phyloP scores from a whole-genome alignment of 345 rosid species.

The Sonneratia caseolaris region DNA sequence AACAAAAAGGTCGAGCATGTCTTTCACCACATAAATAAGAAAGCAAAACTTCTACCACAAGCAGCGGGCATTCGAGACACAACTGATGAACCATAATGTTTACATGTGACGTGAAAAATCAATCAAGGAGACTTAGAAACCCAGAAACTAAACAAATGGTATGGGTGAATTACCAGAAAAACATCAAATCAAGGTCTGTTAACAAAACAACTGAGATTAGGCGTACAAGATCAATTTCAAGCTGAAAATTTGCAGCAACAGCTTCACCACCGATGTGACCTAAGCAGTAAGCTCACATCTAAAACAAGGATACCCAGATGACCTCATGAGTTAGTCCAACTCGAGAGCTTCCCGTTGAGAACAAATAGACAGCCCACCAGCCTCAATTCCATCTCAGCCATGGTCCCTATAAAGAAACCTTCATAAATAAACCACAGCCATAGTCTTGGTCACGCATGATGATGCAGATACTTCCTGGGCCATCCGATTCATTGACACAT shows the following conservation, averaged over 20 bases:
- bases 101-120: background rate
- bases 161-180: background rate
- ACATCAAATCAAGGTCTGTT: background rate
- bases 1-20: no score
- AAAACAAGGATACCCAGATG: background rate
- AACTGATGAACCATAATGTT: background rate
- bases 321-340: background rate
- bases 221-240: background rate
- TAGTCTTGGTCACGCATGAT: conserved; percentile 68
- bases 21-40: no score
- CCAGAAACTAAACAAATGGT: background rate
- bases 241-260: conserved; percentile 2
- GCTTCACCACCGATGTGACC: background rate
- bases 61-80: background rate
- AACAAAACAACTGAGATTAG: background rate
- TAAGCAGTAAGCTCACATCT: background rate
- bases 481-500: conserved; percentile 67
- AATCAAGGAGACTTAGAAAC: background rate
- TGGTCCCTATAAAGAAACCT: background rate
- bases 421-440: conserved; percentile 70
- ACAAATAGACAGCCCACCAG: background rate
- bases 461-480: conserved; percentile 69
- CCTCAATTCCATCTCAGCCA: background rate
- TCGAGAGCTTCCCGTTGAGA: background rate
- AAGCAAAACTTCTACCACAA: background rate